Conservation (phyloP, 352 stramenopile genomes). For the Globisporangium viniferum region DNA sequence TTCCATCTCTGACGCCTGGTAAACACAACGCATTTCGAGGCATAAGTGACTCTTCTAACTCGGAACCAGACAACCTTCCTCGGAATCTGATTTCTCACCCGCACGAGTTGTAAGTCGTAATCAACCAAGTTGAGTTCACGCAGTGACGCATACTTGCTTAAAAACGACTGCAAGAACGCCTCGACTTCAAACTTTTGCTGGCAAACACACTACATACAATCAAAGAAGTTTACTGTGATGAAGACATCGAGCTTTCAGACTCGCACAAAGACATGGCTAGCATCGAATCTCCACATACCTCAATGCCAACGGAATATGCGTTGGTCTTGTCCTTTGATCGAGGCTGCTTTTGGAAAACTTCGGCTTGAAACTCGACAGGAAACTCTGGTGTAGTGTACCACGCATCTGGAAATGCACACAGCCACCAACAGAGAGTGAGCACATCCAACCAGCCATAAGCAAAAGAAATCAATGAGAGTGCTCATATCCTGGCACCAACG, state of each 20-base stretch:
- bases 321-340: neutral
- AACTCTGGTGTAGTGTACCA: conserved; percentile 48
- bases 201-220: conserved; percentile 26
- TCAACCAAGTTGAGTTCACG: conserved; percentile 44
- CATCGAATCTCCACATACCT: conserved; percentile 14
- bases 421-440: neutral
- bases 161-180: conserved; percentile 43
- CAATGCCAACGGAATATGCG: conserved; percentile 4
- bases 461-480: neutral
- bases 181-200: conserved; percentile 63
- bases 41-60: neutral
- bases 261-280: neutral
- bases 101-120: conserved; percentile 58
- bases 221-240: neutral
- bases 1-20: conserved; percentile 26
- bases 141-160: conserved; percentile 41
- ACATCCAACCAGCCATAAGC: neutral
- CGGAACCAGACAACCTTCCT: neutral
- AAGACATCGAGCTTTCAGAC: neutral
- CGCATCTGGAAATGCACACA: conserved; percentile 15
- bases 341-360: neutral
- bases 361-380: conserved; percentile 28
- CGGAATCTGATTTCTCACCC: conserved; percentile 21
- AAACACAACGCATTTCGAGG: neutral
- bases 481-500: neutral